Evolutionary conservation across 2,329 filamentous ascomycete genomes (phyloP), one percentile per base, ranked within the genome.

Genomic region (Xylariaceae sp.): DNA sequence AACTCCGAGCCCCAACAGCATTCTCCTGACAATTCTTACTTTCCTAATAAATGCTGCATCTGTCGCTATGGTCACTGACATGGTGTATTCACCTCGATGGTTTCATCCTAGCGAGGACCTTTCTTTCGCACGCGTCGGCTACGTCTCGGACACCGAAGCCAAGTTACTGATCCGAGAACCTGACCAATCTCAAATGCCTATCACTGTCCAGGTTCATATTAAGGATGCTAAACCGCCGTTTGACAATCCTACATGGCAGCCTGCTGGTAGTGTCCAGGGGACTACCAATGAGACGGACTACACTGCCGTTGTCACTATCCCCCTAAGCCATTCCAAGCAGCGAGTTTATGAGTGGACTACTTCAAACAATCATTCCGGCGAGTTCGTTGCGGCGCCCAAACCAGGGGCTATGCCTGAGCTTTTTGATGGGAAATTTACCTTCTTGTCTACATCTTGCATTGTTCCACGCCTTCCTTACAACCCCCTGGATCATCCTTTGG

Each of bases 361-460:
- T 1, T 96, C 92, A 0, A 96, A 95, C 70, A 93, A 95, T 69
- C 88, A 93, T 66, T 87, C 86, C 0, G 95, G 95, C 45, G 86
- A 86, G 62, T 96, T 99, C 67, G 84, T 83, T 2, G 88, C 91
- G 0, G 88, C 92, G 1, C 91, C 93, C 1, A 83, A 80, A 37
- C 77, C 86, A 0, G 91, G 92, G 10, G 79, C 82, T 1, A 80
- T 83, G 60, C 82, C 86, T 0, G 76, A 80, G 16, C 79, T 81
- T 3, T 81, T 81, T 43, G 81, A 86, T 48, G 88, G 87, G 41
- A 87, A 86, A 54, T 93, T 96, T 66, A 96, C 91, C 0, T 99
- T 99, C 71, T 76, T 98, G 7, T 91, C 93, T 2, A 95, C 91
- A 0, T 96, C 91, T 42, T 99, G 95, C 74, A 91, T 98, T 67